phyloP scores from a whole-genome alignment of 352 stramenopile species.

The Halophytophthora polymorphica region DNA sequence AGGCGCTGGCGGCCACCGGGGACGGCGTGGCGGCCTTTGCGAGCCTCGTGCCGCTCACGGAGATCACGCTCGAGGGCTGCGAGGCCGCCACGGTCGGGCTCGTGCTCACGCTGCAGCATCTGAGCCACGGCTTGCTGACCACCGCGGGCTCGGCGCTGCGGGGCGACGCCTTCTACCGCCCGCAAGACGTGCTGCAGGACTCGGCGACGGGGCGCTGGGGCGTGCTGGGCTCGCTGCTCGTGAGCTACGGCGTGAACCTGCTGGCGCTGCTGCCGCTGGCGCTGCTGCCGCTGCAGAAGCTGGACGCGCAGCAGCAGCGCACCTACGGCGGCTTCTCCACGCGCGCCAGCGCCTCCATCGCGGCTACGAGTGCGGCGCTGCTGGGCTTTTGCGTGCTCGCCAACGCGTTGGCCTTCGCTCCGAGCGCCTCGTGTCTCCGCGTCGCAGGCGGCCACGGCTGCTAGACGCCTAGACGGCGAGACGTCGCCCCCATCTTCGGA shows the following conservation, averaged over 20 bases:
- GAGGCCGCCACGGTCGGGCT: constrained; percentile 52
- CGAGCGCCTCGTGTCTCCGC: constrained; percentile 22
- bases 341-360: constrained; percentile 34
- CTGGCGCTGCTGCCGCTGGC: constrained; percentile 27
- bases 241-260: constrained; percentile 47
- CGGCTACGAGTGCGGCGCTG: constrained; percentile 30
- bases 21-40: constrained; percentile 20
- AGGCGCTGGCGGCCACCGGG: constrained; percentile 17
- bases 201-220: constrained; percentile 10
- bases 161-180: constrained; percentile 38
- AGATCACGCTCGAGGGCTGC: constrained; percentile 54
- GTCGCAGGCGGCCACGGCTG: constrained; percentile 39
- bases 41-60: constrained; percentile 36
- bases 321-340: constrained; percentile 67
- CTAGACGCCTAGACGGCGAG: constrained; percentile 7
- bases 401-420: constrained; percentile 42
- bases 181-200: constrained; percentile 17
- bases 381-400: constrained; percentile 47
- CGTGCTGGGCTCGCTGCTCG: constrained; percentile 29
- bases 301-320: constrained; percentile 60
- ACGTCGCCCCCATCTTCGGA: too few species aligned
- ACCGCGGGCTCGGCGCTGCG: constrained; percentile 31
- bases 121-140: constrained; percentile 35
- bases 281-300: constrained; percentile 52
- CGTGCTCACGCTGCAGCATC: constrained; percentile 33